Evolutionary conservation across 2,329 filamentous ascomycete genomes (phyloP).

Genomic region (Aspergillus japonicus): DNA sequence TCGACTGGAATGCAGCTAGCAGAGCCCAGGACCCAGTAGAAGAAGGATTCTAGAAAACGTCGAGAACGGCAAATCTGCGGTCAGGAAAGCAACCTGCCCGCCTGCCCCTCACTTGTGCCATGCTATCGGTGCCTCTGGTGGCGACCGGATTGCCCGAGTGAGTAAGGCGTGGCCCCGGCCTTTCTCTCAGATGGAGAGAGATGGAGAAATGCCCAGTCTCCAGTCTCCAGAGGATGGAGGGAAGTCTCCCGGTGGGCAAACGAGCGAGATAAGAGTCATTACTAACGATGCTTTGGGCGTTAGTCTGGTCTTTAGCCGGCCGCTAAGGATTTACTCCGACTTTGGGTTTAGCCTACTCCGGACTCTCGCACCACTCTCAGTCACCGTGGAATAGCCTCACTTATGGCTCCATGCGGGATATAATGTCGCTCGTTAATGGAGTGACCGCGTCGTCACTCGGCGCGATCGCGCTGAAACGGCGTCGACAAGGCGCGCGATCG

Average conservation of each 20-base stretch:
- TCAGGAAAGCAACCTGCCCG: not conserved
- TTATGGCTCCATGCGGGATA: constrained; percentile 8
- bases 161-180: not conserved
- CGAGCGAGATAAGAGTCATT: constrained; percentile 3
- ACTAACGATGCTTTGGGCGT: constrained; percentile 1
- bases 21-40: constrained; percentile 18
- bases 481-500: not conserved
- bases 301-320: not conserved
- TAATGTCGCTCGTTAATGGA: not conserved
- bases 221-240: not conserved
- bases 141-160: constrained; percentile 4
- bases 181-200: not conserved
- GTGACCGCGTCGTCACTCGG: not conserved
- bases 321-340: constrained; percentile 1
- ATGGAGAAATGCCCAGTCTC: not conserved
- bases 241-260: not conserved
- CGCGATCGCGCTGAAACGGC: not conserved
- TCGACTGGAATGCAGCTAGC: constrained; percentile 18
- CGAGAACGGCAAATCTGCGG: constrained; percentile 28
- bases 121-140: constrained; percentile 10
- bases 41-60: constrained; percentile 37
- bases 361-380: not conserved
- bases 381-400: constrained; percentile 6
- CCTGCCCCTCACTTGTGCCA: constrained; percentile 9
- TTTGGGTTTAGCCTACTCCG: constrained; percentile 4